phyloP scores from a whole-genome alignment of 768 basidiomycete genomes.

The Holtermannia corniformis region DNA sequence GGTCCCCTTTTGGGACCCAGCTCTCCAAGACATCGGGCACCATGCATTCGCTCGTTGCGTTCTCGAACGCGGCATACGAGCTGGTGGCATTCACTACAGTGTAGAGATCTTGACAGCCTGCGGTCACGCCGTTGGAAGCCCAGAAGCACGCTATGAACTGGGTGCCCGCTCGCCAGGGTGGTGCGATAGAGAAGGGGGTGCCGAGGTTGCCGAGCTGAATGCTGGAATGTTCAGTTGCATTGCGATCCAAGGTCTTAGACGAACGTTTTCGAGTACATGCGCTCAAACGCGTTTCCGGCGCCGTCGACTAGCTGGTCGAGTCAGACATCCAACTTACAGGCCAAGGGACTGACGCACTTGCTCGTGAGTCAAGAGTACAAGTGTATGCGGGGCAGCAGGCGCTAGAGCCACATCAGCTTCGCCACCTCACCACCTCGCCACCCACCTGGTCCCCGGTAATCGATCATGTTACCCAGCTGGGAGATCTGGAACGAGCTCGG shows the following conservation, averaged over 20 bases:
- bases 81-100: constrained; percentile 15
- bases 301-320: constrained; percentile 22
- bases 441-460: background rate
- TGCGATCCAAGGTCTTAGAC: background rate
- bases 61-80: constrained; percentile 11
- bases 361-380: constrained; percentile 25
- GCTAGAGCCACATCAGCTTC: constrained; percentile 9
- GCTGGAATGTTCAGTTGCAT: background rate
- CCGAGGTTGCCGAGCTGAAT: background rate
- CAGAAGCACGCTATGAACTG: constrained; percentile 31
- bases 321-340: too few relatives aligned
- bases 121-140: constrained; percentile 16
- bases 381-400: constrained; percentile 23
- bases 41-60: constrained; percentile 9
- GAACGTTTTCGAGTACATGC: constrained; percentile 14
- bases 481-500: constrained; percentile 18
- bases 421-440: background rate
- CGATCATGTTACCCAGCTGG: constrained; percentile 12
- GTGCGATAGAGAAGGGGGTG: background rate
- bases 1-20: constrained; percentile 15
- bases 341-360: background rate
- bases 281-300: constrained; percentile 11
- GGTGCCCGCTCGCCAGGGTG: background rate
- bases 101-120: constrained; percentile 29
- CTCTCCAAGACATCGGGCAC: constrained; percentile 11